Evolutionary conservation across 1,284 basidiomycete species (phyloP), one percentile per base, ranked within the genome.

Genomic region (Irpex lacteus): DNA sequence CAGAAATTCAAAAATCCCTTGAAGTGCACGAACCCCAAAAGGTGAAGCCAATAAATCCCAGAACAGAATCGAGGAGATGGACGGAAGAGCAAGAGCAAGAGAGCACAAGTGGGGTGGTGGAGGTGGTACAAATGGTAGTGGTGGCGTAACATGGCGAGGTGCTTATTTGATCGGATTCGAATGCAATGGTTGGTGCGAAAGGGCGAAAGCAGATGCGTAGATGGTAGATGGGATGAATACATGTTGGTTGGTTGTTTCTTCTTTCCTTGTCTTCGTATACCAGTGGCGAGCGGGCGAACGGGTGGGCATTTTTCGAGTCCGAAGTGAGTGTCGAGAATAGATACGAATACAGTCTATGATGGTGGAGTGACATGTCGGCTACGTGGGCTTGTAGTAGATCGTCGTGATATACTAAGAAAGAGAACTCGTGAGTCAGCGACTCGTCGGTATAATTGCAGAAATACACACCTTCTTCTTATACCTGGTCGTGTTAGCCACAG

Each of bases 401-500:
- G 87, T 88, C 52, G 86, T 86, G 69, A 88, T 87, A 73, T 87
- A 88, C 85, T 86, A 74, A 26, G 55, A 60, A 57, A 34, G 50
- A 50, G 55, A 47, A 62, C 26, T 5, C 52, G 64, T 69, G 62
- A 72, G 60, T 62, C 38, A 47, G 54, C 57, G n/a, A 37, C 67
- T 62, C 19, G 18, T 21, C 19, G n/a, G 47, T 38, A 60, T 54
- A 61, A 55, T 56, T 61, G 26, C 2, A 60, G 54, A 53, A 59
- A 37, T 40, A 73, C 76, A 32, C 69, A 94, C 93, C 89, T 99
- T 99, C 79, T 94, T 88, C 77, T 90, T 84, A 81, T 98, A 99
- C 72, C 97, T 81, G 54, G 92, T 96, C 61, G 97, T 98, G 61
- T 90, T 95, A 13, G 92, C 96, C 1, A 98, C 95, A 44, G 96